A percentile compares a stretch with the other conserved stretches of the same genome.
Evolutionary conservation across 441 rosid species (phyloP).

Genomic region (Jatropha podagrica): DNA sequence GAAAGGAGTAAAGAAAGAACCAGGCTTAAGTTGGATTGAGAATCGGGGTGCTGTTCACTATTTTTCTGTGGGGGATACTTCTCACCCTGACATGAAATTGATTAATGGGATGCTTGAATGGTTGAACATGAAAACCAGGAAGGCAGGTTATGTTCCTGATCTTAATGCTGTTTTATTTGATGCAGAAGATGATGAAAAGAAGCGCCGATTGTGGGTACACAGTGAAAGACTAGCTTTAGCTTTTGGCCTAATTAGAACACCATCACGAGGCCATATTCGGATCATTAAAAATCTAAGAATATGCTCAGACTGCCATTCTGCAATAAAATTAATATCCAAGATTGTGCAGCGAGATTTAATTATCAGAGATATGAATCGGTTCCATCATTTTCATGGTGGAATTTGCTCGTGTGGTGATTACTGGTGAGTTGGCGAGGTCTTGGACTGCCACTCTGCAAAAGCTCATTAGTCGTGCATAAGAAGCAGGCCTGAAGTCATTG

Average conservation of each 20-base stretch:
- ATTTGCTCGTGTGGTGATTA: slow-evolving; percentile 77
- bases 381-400: slow-evolving; percentile 75
- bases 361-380: slow-evolving; percentile 82
- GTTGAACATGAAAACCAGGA: slow-evolving; percentile 66
- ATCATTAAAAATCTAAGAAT: slow-evolving; percentile 78
- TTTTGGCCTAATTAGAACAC: slow-evolving; percentile 54
- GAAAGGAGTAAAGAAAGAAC: slow-evolving; percentile 74
- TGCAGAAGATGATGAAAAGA: slow-evolving; percentile 59
- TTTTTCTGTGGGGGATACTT: slow-evolving; percentile 63
- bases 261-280: slow-evolving; percentile 50
- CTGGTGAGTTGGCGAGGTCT: slow-evolving; percentile 50
- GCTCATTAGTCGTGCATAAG: background rate
- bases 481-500: slow-evolving; percentile 10
- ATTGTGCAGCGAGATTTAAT: slow-evolving; percentile 64
- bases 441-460: background rate
- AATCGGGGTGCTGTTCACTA: slow-evolving; percentile 58
- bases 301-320: slow-evolving; percentile 78
- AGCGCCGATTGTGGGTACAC: slow-evolving; percentile 68
- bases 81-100: slow-evolving; percentile 65
- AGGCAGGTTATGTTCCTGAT: slow-evolving; percentile 64
- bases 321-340: slow-evolving; percentile 63
- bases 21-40: slow-evolving; percentile 92
- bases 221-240: slow-evolving; percentile 89
- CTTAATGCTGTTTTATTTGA: slow-evolving; percentile 49
- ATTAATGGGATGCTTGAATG: slow-evolving; percentile 77